Evolutionary conservation across 164 flowering plant genomes (phyloP).

Genomic region (Aristolochia contorta): DNA sequence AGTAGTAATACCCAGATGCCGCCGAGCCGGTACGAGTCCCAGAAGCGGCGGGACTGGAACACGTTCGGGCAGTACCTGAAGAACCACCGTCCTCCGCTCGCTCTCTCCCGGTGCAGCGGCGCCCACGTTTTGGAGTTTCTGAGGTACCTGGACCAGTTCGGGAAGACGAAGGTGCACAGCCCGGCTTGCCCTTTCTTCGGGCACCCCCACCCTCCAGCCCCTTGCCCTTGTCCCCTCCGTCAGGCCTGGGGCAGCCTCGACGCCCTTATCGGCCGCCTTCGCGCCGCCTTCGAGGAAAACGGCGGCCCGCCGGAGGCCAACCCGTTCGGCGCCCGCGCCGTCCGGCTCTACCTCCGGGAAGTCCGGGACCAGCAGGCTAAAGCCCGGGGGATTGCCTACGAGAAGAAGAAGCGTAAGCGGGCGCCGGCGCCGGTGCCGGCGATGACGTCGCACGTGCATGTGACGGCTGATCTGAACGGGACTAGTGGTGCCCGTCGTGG

Average conservation of each 20-base stretch:
- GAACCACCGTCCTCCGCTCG: slow-evolving; percentile 63
- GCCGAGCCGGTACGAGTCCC: slow-evolving; percentile 62
- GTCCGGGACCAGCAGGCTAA: slow-evolving; percentile 58
- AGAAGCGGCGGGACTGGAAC: slow-evolving; percentile 71
- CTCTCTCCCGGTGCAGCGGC: slow-evolving; percentile 54
- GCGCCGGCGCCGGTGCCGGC: background rate
- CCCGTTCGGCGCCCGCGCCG: slow-evolving; percentile 62
- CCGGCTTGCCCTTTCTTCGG: slow-evolving; percentile 55
- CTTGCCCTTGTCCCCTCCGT: slow-evolving; percentile 55
- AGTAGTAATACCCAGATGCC: slow-evolving; percentile 4
- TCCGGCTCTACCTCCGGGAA: slow-evolving; percentile 53
- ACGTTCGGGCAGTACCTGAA: slow-evolving; percentile 59
- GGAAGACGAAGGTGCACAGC: slow-evolving; percentile 61
- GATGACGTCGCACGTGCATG: too few relatives aligned
- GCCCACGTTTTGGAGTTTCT: slow-evolving; percentile 68
- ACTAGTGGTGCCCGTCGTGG: too few relatives aligned
- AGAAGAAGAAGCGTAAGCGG: slow-evolving; percentile 63
- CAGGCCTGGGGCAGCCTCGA: slow-evolving; percentile 79
- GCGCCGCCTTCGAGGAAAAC: slow-evolving; percentile 73
- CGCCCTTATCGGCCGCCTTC: slow-evolving; percentile 63
- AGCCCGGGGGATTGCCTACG: slow-evolving; percentile 63
- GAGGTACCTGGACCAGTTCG: slow-evolving; percentile 64
- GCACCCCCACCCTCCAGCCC: slow-evolving; percentile 60
- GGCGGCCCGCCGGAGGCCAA: slow-evolving; percentile 65
- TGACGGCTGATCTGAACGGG: too few relatives aligned